Base-by-base conservation (phyloP, 2,329 filamentous ascomycete species). In the Cryphonectria naterciae region DNA sequence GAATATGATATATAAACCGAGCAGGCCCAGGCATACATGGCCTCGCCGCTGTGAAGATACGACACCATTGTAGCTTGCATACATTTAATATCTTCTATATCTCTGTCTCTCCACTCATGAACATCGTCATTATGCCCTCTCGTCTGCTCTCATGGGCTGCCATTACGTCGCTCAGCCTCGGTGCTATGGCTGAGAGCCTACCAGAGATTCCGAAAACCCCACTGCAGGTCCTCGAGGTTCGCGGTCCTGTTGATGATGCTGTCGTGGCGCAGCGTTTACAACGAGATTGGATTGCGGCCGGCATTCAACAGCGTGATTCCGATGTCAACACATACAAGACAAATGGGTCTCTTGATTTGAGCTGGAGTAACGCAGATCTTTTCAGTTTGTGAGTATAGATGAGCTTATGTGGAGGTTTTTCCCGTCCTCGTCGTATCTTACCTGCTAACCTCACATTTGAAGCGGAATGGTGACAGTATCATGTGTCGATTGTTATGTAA, bases 401-500 rank as follows among this genome's bases (percentile, higher is more conserved):
- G 13, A 15, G 0, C 41, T 35, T 70, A 52, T 72, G 63, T 67
- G 74, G 32, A 52, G 8, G 2, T 17, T 6, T 10, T 37, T 2
- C 35, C 22, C 10, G 1, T 62, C 70, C 49, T 62, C 10, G 32
- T 32, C 11, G 17, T 63, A 8, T 1, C 17, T n/a, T 65, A 25
- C 32, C 25, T 67, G 71, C 73, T 37, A 22, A 52, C 22, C 4
- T 13, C 37, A 2, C 19, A 25, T 43, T 25, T 22, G 8, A 17
- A 73, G 67, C 63, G 56, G 25, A 15, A 46, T 58, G 32, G 74
- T 86, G n/a, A 78, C 85, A 65, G 80, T 86, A 46, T 78, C 79
- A 15, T 87, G 85, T 75, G 80, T 78, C 4, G 83, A 78, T 5
- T 88, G 86, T 74, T 88, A 88, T 74, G 76, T 87, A 68, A 85